These are phyloP conservation scores for Dactylellina haptotyla DNA, from an alignment of 2,329 filamentous ascomycete genomes.

Conservation along the genomic window DNA sequence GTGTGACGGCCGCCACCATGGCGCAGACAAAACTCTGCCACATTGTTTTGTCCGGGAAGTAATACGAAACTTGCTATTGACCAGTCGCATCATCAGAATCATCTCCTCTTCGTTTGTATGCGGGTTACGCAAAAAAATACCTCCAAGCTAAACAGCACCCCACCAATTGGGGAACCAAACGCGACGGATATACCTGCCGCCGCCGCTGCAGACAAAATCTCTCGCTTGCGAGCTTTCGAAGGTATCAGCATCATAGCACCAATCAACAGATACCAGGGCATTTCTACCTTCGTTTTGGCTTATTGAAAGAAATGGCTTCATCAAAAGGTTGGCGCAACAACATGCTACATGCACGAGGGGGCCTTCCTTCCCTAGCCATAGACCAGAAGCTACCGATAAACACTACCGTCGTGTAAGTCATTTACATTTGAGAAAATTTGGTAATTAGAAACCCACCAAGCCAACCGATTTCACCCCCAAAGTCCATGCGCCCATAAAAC, in stretches of 20 bases:
- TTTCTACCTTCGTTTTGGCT: slow-evolving; percentile 82
- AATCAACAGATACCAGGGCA: neutral
- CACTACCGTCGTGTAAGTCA: slow-evolving; percentile 69
- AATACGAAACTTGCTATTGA: slow-evolving; percentile 86
- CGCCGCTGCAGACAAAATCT: slow-evolving; percentile 90
- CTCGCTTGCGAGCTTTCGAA: slow-evolving; percentile 81
- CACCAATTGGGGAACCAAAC: slow-evolving; percentile 92
- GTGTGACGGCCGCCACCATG: slow-evolving; percentile 94
- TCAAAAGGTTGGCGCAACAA: slow-evolving; percentile 93
- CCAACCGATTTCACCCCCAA: slow-evolving; percentile 89
- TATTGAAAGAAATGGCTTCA: slow-evolving; percentile 84
- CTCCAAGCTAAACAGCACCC: slow-evolving; percentile 94
- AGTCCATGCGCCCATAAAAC: slow-evolving; percentile 88
- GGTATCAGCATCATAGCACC: slow-evolving; percentile 55
- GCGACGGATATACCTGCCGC: slow-evolving; percentile 93
- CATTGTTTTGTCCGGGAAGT: slow-evolving; percentile 99
- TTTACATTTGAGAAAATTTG: neutral
- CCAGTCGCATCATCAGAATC: slow-evolving; percentile 53
- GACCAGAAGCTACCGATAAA: slow-evolving; percentile 87
- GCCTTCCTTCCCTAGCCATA: slow-evolving; percentile 97
- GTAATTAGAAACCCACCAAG: slow-evolving; percentile 68
- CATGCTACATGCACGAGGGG: slow-evolving; percentile 95
- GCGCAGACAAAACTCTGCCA: slow-evolving; percentile 99
- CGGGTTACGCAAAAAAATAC: slow-evolving; percentile 61
- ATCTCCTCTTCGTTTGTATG: no score